Evolutionary conservation across 202 grass and related monocot species (phyloP), one percentile per base, ranked within the genome.

Genomic region (Bolboschoenoplectus hybrid): DNA sequence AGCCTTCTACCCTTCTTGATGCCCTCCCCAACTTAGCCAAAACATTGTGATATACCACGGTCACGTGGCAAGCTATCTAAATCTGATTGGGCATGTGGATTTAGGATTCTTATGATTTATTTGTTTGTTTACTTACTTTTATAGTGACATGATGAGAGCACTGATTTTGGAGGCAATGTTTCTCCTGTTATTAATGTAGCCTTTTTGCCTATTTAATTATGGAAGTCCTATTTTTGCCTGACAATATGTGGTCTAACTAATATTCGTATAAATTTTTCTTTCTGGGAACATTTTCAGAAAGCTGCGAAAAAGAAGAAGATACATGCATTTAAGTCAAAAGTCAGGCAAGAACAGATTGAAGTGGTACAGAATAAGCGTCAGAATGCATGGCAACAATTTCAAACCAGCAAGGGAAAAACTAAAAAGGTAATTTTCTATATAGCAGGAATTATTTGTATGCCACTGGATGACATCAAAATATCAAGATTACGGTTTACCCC

Each of bases 381-480:
- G 86, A 98, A 94, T 88, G 90, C 97, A 60, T 98, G 93, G 97
- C 97, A 98, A 86, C 93, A 98, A 82, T 98, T 98, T 83, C 97
- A 98, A 88, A 91, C 93, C 5, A 89, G 90, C 80, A 98, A 98
- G 70, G 97, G 91, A 63, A 96, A 96, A 92, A 76, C 93, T 19
- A 98, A 98, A 89, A 95, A 96, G 97, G 97, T 98, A 88, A 52
- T 13, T 70, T 47, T 19, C 20, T 82, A 82, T 66, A 67, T 26
- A 64, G 11, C n/a, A 81, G 57, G 45, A 49, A 55, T 49, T n/a
- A 44, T 61, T 49, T 84, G 81, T 36, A 38, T 51, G 7, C 6
- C 32, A 16, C 56, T 4, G 16, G 3, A 11, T 68, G 75, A 40
- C 53, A 58, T 79, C 35, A 40, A 79, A 57, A 84, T 20, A 70